These are phyloP conservation scores for Trifolium fragiferum DNA, from an alignment of 306 rosid genomes.

Conservation along the genomic window DNA sequence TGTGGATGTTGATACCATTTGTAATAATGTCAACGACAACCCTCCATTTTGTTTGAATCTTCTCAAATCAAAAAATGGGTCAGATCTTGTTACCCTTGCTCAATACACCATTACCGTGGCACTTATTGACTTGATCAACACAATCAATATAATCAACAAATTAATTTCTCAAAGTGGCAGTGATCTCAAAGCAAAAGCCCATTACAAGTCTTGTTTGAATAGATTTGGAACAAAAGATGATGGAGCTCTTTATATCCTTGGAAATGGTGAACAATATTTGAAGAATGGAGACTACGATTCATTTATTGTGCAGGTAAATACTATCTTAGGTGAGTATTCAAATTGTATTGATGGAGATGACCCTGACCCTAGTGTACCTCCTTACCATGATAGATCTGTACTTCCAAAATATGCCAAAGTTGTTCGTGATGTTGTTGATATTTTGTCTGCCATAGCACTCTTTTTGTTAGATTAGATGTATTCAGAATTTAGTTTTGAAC, in stretches of 20 bases:
- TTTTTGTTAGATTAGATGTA: not conserved
- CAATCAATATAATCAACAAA: not conserved
- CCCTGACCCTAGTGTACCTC: too few species aligned
- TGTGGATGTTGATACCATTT: not conserved
- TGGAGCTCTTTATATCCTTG: not conserved
- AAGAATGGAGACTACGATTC: not conserved
- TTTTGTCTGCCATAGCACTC: not conserved
- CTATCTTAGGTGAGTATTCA: not conserved
- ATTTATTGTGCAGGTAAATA: not conserved
- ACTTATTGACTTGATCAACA: not conserved
- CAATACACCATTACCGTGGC: not conserved
- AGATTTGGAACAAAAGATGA: not conserved
- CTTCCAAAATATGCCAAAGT: not conserved
- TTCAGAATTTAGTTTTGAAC: not conserved
- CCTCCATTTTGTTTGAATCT: not conserved
- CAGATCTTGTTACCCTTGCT: not conserved
- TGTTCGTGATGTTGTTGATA: not conserved
- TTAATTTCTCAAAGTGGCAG: not conserved
- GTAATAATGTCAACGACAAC: not conserved
- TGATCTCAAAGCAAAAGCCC: not conserved
- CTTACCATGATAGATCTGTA: not conserved
- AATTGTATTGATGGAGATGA: accelerated
- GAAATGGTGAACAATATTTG: not conserved
- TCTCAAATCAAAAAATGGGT: not conserved
- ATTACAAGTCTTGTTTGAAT: not conserved